Evolutionary conservation across 1,139 yeast genomes (phyloP).

Genomic region (Lodderomyces parapsilosis): DNA sequence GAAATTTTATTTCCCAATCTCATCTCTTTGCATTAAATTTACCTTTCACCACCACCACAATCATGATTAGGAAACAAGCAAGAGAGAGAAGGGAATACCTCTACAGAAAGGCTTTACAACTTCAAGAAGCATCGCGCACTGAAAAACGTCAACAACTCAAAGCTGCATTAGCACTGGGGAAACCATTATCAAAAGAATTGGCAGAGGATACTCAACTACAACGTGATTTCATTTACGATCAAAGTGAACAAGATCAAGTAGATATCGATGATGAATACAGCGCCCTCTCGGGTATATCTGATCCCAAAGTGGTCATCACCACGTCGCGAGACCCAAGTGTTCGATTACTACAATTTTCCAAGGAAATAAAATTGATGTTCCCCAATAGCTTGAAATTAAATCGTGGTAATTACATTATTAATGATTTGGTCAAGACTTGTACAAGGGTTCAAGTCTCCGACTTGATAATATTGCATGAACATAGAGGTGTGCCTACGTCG

Average conservation of each 20-base stretch:
- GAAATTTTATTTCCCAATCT: background rate
- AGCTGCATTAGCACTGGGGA: constrained; percentile 88
- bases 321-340: constrained; percentile 92
- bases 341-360: constrained; percentile 83
- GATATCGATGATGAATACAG: constrained; percentile 84
- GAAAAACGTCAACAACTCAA: constrained; percentile 85
- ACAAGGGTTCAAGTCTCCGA: constrained; percentile 71
- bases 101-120: constrained; percentile 82
- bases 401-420: constrained; percentile 89
- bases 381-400: constrained; percentile 89
- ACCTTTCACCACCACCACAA: background rate
- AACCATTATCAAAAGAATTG: constrained; percentile 82
- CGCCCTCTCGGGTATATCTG: constrained; percentile 81
- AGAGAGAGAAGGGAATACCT: constrained; percentile 93
- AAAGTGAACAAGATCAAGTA: constrained; percentile 54
- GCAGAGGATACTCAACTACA: constrained; percentile 85
- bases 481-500: constrained; percentile 97
- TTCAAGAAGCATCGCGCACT: constrained; percentile 83
- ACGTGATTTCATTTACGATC: constrained; percentile 82
- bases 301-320: constrained; percentile 91
- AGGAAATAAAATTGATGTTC: constrained; percentile 83
- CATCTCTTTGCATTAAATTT: background rate
- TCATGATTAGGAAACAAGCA: constrained; percentile 83
- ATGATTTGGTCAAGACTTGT: constrained; percentile 83
- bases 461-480: constrained; percentile 85